Base-by-base conservation (phyloP, 1,284 basidiomycete genomes). In the Peniophora sp. region DNA sequence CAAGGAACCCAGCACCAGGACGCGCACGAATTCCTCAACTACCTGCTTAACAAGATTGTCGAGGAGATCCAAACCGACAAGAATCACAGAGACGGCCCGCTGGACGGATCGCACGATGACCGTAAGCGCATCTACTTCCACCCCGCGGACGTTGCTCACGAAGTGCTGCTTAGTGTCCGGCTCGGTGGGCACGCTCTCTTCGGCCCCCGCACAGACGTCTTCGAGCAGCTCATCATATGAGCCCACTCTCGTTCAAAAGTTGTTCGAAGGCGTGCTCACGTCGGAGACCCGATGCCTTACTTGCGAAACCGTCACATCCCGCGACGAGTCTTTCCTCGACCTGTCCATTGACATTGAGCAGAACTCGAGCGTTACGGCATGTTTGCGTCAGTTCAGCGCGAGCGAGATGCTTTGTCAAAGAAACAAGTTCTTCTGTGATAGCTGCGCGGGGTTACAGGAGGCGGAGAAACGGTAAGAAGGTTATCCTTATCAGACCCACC, bases 351-450 rank as follows among this genome's bases (percentile, higher is more conserved):
- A 99, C 67, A 98, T 99, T 57, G 93, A 97, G 64, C 92, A 96
- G 67, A 96, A 98, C 68, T 89, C 92, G 3, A 96, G 92, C 55
- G 85, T 99, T 48, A 96, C 95, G 0, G 88, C 94, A 5, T 98
- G 96, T 67, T 78, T 99, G 49, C 81, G 93, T 45, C 92, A 96
- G 64, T 99, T 99, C 66, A 96, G 92, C 60, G 93, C 94, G 37
- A 92, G 88, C 64, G 97, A 99, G 69, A 99, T 97, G 94, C 80
- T 99, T 17, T 95, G 92, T 60, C 91, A 95, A 63, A 88, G 84
- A 65, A 98, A 99, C 77, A 99, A 98, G 71, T 99, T 98, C 68
- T 97, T 94, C 68, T 99, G 96, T 66, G 97, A 99, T 68, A 83
- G 86, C 15, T 99, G 96, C 68, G 95, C 94, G 60, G 92, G 94